Conservation (phyloP, 768 basidiomycete species). For the Russula vinacea region DNA sequence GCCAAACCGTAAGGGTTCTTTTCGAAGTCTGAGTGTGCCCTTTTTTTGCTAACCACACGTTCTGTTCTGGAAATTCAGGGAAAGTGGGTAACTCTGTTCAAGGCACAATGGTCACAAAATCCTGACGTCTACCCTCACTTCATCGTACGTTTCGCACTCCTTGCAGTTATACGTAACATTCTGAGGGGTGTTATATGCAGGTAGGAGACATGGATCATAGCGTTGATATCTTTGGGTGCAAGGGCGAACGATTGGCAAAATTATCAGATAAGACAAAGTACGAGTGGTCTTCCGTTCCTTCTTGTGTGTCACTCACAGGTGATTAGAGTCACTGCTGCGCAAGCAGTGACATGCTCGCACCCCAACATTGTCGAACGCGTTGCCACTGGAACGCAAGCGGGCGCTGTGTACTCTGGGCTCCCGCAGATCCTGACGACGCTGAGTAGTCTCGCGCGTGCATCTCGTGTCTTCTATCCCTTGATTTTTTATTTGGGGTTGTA, state of each 20-base stretch:
- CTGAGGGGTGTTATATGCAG: conserved; percentile 37
- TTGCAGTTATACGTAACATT: neutral
- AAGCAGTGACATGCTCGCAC: conserved; percentile 89
- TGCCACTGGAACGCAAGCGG: conserved; percentile 75
- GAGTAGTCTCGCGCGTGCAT: neutral
- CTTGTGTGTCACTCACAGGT: conserved; percentile 1
- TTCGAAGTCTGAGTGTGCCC: too few relatives aligned
- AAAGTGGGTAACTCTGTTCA: conserved; percentile 74
- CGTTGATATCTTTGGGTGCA: conserved; percentile 69
- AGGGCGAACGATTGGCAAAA: conserved; percentile 69
- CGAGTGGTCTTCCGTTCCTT: conserved; percentile 41
- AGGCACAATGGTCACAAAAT: conserved; percentile 76
- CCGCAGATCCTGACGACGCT: conserved; percentile 32
- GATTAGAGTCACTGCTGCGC: conserved; percentile 72
- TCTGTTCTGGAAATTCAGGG: conserved; percentile 48
- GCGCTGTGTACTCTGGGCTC: conserved; percentile 78
- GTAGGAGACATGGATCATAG: conserved; percentile 79
- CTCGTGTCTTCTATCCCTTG: neutral
- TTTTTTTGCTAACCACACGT: neutral
- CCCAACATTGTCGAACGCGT: conserved; percentile 70
- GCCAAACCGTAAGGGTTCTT: conserved; percentile 62
- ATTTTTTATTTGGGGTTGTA: neutral
- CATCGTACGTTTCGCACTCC: conserved; percentile 48
- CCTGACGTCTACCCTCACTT: conserved; percentile 81
- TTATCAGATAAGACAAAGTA: conserved; percentile 49